A percentile compares a stretch with the other conserved stretches of the same genome.
Conservation (phyloP, 345 rosid species). For the Firmiana major region DNA sequence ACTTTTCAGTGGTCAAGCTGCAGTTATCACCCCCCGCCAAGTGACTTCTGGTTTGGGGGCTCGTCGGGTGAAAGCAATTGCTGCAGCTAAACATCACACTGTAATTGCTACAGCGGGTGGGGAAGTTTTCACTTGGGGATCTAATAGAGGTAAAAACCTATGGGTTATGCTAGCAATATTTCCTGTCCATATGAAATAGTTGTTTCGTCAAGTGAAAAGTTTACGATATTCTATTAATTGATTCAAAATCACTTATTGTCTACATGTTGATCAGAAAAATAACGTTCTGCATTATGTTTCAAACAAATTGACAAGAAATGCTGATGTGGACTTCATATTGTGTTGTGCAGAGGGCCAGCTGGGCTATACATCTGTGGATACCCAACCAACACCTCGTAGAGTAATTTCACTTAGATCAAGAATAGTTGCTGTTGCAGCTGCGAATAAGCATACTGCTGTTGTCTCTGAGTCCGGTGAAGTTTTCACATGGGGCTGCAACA, state of each 20-base stretch:
- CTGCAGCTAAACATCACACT: conserved; percentile 98
- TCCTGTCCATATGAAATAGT: not conserved
- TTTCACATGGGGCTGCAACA: conserved; percentile 97
- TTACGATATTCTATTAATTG: not conserved
- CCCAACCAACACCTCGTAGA: conserved; percentile 95
- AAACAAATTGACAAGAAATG: not conserved
- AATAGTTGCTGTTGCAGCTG: conserved; percentile 90
- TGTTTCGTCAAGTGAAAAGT: conserved; percentile 3
- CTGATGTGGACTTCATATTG: conserved; percentile 18
- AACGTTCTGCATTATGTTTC: not conserved
- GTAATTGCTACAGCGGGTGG: conserved; percentile 90
- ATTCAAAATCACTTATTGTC: not conserved
- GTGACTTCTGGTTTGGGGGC: conserved; percentile 79
- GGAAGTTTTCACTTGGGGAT: conserved; percentile 95
- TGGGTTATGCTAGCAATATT: not conserved
- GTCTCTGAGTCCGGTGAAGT: conserved; percentile 91
- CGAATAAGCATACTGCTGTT: conserved; percentile 93
- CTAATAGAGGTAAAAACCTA: conserved; percentile 74
- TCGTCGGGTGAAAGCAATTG: conserved; percentile 83
- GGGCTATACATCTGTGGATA: conserved; percentile 92
- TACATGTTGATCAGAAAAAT: not conserved
- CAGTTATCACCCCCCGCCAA: conserved; percentile 95
- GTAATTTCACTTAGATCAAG: conserved; percentile 69
- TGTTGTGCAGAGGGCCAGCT: conserved; percentile 89
- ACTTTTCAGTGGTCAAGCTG: conserved; percentile 93